These are phyloP conservation scores for Cetradonia linearis DNA, from an alignment of 495 filamentous ascomycete species.

Conservation along the genomic window DNA sequence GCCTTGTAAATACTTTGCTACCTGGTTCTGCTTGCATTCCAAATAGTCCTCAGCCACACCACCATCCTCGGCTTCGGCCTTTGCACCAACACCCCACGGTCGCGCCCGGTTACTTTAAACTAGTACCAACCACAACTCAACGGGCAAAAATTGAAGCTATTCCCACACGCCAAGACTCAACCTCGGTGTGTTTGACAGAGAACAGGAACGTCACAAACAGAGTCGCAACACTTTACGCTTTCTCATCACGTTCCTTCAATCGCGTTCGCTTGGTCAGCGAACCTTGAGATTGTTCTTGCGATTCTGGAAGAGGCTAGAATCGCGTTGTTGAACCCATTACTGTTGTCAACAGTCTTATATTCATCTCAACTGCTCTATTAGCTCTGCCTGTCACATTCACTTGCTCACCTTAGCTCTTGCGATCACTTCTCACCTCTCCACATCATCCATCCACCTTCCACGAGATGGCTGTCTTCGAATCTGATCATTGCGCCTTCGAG, in stretches of 20 bases:
- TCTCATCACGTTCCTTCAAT: constrained; percentile 12
- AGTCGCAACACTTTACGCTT: constrained; percentile 15
- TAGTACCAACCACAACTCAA: constrained; percentile 17
- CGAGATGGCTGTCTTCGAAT: constrained; percentile 44
- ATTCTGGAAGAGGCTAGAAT: constrained; percentile 4
- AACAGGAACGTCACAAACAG: background rate
- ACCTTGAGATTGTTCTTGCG: background rate
- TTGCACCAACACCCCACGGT: background rate
- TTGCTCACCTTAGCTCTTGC: background rate
- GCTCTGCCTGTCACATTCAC: background rate
- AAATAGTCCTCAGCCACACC: constrained; percentile 3
- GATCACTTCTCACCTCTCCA: background rate
- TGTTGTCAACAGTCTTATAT: constrained; percentile 6
- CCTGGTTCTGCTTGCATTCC: constrained; percentile 10
- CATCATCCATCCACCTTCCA: constrained; percentile 28
- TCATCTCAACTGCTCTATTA: background rate
- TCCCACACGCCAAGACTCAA: constrained; percentile 11
- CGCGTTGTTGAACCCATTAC: background rate
- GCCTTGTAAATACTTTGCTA: background rate
- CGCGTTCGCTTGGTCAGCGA: background rate
- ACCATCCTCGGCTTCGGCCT: background rate
- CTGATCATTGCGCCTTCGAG: constrained; percentile 37
- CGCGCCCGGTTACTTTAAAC: constrained; percentile 14
- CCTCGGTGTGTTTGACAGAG: background rate
- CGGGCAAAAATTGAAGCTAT: constrained; percentile 18